Evolutionary conservation across 2,329 filamentous ascomycete genomes (phyloP), one percentile per base, ranked within the genome.

Genomic region (Apiospora marii): DNA sequence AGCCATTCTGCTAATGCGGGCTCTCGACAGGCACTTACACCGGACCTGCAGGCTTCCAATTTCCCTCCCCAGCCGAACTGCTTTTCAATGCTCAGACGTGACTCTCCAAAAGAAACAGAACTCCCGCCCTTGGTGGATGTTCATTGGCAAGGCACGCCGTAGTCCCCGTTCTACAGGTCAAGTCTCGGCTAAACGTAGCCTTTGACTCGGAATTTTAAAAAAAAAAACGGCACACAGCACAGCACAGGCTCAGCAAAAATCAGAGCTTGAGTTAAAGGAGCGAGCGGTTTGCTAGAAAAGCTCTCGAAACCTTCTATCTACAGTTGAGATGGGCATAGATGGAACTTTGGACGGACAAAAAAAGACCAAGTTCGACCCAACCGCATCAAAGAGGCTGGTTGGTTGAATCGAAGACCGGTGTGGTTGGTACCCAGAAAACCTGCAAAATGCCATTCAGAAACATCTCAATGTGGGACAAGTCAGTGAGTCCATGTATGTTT

Each of bases 61-160:
- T 61, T 37, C 37, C 53, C 16, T 19, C 12, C 16, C 19, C 14
- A 34, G 13, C 8, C 58, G 58, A 64, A 64, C 58, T 13, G 10
- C 30, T 41, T 10, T 37, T 37, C 37, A 37, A 37, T 37, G 37
- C 37, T 64, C 19, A 37, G 16, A 64, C 58, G 30, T 34, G 58
- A 64, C 30, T 64, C 58, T 64, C 19, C 58, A 64, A 64, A 64
- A 64, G 58, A 64, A 64, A 64, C 22, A 64, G 34, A 41, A n/a
- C 41, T 41, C 34, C 34, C 30, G 19, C 58, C 34, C 34, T 64
- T n/a, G 58, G 58, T 64, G 58, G 58, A 64, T 41, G 22, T 10
- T 19, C 34, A 4, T 24, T 41, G 22, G 13, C 58, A 64, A 64
- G 58, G 41, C 58, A 64, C 34, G 34, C 19, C 22, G 12, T 41